Percentiles rank a stretch among this genome's conserved stretches.
These are phyloP conservation scores for Saraca asoca DNA, from an alignment of 331 rosid species.

Conservation along the genomic window DNA sequence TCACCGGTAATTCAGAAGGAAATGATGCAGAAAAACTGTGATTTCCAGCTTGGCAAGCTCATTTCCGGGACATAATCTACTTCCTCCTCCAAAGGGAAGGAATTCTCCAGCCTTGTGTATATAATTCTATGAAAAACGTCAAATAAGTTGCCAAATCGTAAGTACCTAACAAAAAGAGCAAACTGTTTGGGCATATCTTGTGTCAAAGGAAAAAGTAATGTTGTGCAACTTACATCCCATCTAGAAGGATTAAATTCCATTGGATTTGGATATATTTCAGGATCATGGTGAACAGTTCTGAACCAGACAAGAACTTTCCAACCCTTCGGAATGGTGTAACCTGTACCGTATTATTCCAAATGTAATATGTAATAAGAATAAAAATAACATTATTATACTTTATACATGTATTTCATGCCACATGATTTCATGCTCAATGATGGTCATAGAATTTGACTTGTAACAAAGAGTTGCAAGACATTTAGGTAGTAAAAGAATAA, in stretches of 20 bases:
- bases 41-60: slow-evolving; percentile 91
- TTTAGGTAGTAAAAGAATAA: background rate
- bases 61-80: slow-evolving; percentile 80
- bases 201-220: background rate
- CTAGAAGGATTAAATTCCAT: slow-evolving; percentile 72
- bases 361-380: background rate
- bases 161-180: background rate
- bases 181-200: background rate
- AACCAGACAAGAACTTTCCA: slow-evolving; percentile 91
- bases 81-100: slow-evolving; percentile 90
- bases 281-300: slow-evolving; percentile 75
- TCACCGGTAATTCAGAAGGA: slow-evolving; percentile 65
- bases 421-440: background rate
- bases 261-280: slow-evolving; percentile 81
- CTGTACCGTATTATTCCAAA: slow-evolving; percentile 41
- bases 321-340: slow-evolving; percentile 79
- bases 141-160: slow-evolving; percentile 15
- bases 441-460: background rate
- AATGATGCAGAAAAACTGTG: slow-evolving; percentile 75
- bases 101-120: slow-evolving; percentile 68
- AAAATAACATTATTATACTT: background rate
- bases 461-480: background rate
- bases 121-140: slow-evolving; percentile 35
- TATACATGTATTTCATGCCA: background rate
- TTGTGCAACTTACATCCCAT: slow-evolving; percentile 67